Percentiles rank a stretch among this genome's conserved stretches.
Evolutionary conservation across 306 rosid genomes (phyloP).

Genomic region (Pyrus betulifolia): DNA sequence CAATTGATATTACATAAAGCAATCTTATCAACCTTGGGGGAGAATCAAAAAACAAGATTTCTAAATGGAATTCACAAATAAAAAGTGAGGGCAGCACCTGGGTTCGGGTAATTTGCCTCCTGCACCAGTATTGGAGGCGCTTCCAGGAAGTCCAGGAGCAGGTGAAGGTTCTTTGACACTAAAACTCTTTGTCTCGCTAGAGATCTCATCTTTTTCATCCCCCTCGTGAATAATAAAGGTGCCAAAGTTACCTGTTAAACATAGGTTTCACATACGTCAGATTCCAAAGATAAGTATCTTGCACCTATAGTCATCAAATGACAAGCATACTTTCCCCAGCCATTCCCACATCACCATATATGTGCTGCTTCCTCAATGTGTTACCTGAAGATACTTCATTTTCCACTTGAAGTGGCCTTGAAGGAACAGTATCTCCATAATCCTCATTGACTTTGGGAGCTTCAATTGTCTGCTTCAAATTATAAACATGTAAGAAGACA

Average conservation of each 20-base stretch:
- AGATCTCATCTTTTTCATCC: conserved; percentile 38
- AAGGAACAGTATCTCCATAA: conserved; percentile 86
- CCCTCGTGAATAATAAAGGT: conserved; percentile 65
- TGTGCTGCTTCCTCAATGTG: conserved; percentile 41
- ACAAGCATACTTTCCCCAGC: conserved; percentile 58
- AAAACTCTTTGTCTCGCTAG: conserved; percentile 17
- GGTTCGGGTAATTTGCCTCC: conserved; percentile 31
- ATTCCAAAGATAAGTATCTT: not conserved
- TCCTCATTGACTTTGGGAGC: conserved; percentile 51
- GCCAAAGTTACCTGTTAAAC: conserved; percentile 62
- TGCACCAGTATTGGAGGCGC: conserved; percentile 18
- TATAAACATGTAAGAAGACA: conserved; percentile 5
- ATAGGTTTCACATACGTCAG: conserved; percentile 9
- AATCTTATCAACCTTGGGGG: not conserved
- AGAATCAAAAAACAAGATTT: not conserved
- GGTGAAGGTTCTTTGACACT: conserved; percentile 34
- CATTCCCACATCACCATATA: conserved; percentile 30
- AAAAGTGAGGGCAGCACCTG: conserved; percentile 38
- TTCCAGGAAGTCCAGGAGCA: conserved; percentile 18
- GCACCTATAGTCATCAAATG: not conserved
- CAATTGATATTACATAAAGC: not conserved
- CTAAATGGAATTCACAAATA: not conserved
- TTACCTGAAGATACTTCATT: conserved; percentile 36
- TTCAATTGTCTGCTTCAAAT: conserved; percentile 42
- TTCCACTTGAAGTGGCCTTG: conserved; percentile 43